phyloP scores from a whole-genome alignment of 352 stramenopile genomes.

The Bremia lactucae region DNA sequence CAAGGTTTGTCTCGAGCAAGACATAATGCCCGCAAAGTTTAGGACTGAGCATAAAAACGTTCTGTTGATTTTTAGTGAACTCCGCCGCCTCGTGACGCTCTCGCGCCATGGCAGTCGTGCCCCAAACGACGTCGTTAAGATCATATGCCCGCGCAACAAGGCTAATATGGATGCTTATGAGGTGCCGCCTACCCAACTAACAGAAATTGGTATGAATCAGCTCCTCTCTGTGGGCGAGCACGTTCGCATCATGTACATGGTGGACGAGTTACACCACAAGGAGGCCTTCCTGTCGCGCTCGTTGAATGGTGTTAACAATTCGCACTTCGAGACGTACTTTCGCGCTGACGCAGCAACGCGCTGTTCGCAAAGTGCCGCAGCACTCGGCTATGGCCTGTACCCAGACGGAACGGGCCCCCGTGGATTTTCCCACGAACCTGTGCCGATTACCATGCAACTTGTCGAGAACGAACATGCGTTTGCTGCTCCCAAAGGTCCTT shows the following conservation, averaged over 20 bases:
- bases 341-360: conserved; percentile 68
- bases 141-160: conserved; percentile 54
- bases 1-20: too few species aligned
- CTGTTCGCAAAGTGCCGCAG: conserved; percentile 68
- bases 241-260: conserved; percentile 57
- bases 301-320: conserved; percentile 58
- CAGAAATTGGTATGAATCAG: conserved; percentile 74
- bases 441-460: conserved; percentile 80
- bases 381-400: conserved; percentile 69
- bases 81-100: conserved; percentile 67
- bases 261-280: conserved; percentile 23
- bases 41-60: too few species aligned
- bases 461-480: conserved; percentile 79
- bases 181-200: conserved; percentile 73
- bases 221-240: conserved; percentile 57
- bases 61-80: conserved; percentile 37
- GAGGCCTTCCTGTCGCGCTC: conserved; percentile 56
- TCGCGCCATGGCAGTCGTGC: conserved; percentile 72
- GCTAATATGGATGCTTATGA: conserved; percentile 65
- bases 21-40: too few species aligned
- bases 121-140: conserved; percentile 50
- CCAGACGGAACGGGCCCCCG: conserved; percentile 61
- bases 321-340: conserved; percentile 82
- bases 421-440: conserved; percentile 56
- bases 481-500: conserved; percentile 70